Base-by-base conservation (phyloP, 306 rosid genomes). In the Casuarina glauca region DNA sequence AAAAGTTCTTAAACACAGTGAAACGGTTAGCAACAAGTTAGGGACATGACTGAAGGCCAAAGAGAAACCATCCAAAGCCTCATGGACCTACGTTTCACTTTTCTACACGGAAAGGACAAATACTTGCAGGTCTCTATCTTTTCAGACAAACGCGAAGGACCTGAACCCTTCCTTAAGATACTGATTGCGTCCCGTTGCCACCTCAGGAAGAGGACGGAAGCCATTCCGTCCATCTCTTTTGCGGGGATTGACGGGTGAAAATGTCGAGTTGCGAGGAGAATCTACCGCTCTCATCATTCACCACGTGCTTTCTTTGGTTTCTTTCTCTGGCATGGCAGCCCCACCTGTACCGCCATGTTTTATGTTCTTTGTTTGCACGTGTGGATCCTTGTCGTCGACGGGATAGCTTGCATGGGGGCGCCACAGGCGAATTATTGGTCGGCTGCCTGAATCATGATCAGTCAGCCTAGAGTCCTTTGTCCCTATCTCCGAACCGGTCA, bases 351-450 rank as follows among this genome's bases (percentile, higher is more conserved):
- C 82, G 32, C 46, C 51, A 48, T 48, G 51, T 48, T 9, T 48
- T 48, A 13, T 48, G 9, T 9, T 9, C 51, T 48, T 48, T 77
- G 82, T 82, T 84, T 86, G 89, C 92, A 91, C 93, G 82, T 84
- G 90, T 81, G 58, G 50, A 79, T 76, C 81, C 79, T 61, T 67
- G 73, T 6, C n/a, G 17, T 41, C 10, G 54, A 54, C 50, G 43
- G 26, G 74, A 58, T 57, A 77, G 73, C 72, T 80, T 82, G 83
- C 73, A 71, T 67, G 46, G 84, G 76, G 54, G 82, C 85, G 77
- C 74, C 83, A 78, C 76, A 85, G 69, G 63, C 73, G 89, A 85
- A 89, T 85, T 89, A 87, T 45, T 67, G 73, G 52, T 74, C 26
- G 75, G 64, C 69, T 39, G 44, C 38, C 58, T n/a, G 51, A n/a